Conservation (phyloP, 192 early-diverging fungal genomes). For the Coemansia sp. region DNA sequence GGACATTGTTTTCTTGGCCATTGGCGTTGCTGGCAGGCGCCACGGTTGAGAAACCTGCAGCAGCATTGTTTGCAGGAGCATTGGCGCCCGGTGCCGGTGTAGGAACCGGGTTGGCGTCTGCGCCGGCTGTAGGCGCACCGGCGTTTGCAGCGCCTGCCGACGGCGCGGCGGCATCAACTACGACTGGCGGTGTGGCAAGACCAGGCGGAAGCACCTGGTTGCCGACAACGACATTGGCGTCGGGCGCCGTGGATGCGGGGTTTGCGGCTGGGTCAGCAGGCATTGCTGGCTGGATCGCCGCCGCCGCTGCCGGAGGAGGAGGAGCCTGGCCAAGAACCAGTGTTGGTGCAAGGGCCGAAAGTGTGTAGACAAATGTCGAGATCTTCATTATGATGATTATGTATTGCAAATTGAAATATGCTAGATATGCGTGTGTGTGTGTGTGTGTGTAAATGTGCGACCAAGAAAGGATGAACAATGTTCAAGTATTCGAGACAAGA, state of each 20-base stretch:
- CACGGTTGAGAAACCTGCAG: not conserved
- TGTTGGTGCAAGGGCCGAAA: slow-evolving; percentile 18
- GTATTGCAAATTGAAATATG: slow-evolving; percentile 4
- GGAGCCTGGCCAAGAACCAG: slow-evolving; percentile 27
- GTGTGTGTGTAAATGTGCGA: too few relatives aligned
- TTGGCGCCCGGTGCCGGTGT: not conserved
- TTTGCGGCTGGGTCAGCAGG: slow-evolving; percentile 7
- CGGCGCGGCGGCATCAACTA: not conserved
- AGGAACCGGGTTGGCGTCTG: not conserved
- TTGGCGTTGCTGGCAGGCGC: not conserved
- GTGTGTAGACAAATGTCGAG: slow-evolving; percentile 21
- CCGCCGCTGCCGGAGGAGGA: too few relatives aligned
- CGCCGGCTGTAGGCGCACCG: slow-evolving; percentile 4
- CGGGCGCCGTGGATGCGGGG: slow-evolving; percentile 11
- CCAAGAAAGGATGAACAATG: too few relatives aligned
- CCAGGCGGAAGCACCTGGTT: slow-evolving; percentile 1
- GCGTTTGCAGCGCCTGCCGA: not conserved
- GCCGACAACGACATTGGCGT: slow-evolving; percentile 3
- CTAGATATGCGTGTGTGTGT: too few relatives aligned
- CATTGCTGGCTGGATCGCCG: not conserved
- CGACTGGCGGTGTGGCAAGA: not conserved
- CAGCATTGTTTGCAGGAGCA: not conserved
- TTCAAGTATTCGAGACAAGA: too few relatives aligned
- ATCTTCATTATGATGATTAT: slow-evolving; percentile 31
- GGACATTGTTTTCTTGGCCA: not conserved